Conservation (phyloP, 129 eudicot species). For the Scalesia atractyloides region DNA sequence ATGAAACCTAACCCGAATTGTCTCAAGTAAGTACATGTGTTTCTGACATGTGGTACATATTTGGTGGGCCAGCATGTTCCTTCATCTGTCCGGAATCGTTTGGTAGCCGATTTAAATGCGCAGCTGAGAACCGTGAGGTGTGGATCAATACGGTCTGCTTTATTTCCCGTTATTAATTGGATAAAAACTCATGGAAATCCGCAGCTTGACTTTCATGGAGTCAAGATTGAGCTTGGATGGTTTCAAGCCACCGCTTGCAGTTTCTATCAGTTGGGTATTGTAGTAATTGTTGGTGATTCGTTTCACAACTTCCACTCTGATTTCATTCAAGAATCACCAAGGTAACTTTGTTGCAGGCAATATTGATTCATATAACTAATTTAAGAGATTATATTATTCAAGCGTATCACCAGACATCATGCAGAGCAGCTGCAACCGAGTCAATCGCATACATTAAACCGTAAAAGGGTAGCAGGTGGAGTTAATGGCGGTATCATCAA, state of each 20-base stretch:
- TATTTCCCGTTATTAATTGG: slow-evolving; percentile 72
- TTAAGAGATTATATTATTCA: slow-evolving; percentile 28
- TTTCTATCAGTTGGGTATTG: slow-evolving; percentile 78
- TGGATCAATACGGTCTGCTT: slow-evolving; percentile 61
- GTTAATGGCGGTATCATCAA: slow-evolving; percentile 64
- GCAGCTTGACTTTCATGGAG: too few species aligned
- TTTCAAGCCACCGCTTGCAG: slow-evolving; percentile 90
- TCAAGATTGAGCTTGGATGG: slow-evolving; percentile 75
- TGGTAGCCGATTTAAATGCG: slow-evolving; percentile 84
- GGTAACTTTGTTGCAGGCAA: slow-evolving; percentile 39
- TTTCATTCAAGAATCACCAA: slow-evolving; percentile 47
- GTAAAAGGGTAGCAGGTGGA: slow-evolving; percentile 78
- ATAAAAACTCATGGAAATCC: slow-evolving; percentile 59
- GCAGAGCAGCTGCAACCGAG: slow-evolving; percentile 45
- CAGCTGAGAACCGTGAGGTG: slow-evolving; percentile 78
- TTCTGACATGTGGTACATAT: slow-evolving; percentile 1
- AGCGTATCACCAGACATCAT: slow-evolving; percentile 27
- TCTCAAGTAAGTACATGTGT: too few species aligned
- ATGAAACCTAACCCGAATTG: too few species aligned
- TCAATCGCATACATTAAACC: slow-evolving; percentile 51
- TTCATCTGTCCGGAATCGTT: slow-evolving; percentile 77
- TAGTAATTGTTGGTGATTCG: slow-evolving; percentile 58
- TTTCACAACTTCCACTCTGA: slow-evolving; percentile 52
- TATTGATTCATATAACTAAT: slow-evolving; percentile 2
- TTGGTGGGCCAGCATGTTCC: slow-evolving; percentile 71